Percentiles rank a stretch among this genome's conserved stretches.
Conservation (phyloP, 1,139 yeast species). For the Geotrichum siamense region DNA sequence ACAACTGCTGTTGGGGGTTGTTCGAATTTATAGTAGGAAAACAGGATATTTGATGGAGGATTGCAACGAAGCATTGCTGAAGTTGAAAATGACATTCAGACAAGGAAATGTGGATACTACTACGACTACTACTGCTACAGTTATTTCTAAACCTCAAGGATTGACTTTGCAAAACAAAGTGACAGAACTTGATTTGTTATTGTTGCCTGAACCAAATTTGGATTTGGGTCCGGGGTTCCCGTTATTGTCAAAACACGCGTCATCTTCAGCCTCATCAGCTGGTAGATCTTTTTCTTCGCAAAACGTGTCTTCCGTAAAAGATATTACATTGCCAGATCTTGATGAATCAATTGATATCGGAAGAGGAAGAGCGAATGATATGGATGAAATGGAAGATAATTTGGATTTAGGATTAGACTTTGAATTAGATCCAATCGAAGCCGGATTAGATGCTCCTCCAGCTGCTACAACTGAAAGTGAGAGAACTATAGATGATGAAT, state of each 20-base stretch:
- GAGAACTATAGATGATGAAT: slow-evolving; percentile 14
- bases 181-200: slow-evolving; percentile 66
- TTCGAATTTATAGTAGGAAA: slow-evolving; percentile 78
- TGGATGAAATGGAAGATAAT: slow-evolving; percentile 20
- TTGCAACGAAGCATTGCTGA: slow-evolving; percentile 68
- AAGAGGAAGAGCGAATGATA: slow-evolving; percentile 34
- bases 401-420: slow-evolving; percentile 18
- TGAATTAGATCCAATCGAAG: slow-evolving; percentile 10
- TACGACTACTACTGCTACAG: background rate
- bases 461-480: slow-evolving; percentile 6
- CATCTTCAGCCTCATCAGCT: background rate
- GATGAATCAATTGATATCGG: slow-evolving; percentile 45
- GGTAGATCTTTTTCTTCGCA: slow-evolving; percentile 13
- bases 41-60: slow-evolving; percentile 81
- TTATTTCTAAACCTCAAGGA: slow-evolving; percentile 46
- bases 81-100: slow-evolving; percentile 66
- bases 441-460: slow-evolving; percentile 11
- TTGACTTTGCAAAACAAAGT: slow-evolving; percentile 69
- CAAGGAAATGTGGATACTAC: slow-evolving; percentile 35
- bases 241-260: slow-evolving; percentile 2
- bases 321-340: slow-evolving; percentile 25
- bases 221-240: slow-evolving; percentile 19
- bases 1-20: slow-evolving; percentile 81
- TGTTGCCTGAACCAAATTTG: slow-evolving; percentile 20
- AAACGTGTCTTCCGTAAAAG: slow-evolving; percentile 19